A percentile compares a stretch with the other conserved stretches of the same genome.
Conservation (phyloP, 148 eudicot genomes). For the Rhododendron mucronatum region DNA sequence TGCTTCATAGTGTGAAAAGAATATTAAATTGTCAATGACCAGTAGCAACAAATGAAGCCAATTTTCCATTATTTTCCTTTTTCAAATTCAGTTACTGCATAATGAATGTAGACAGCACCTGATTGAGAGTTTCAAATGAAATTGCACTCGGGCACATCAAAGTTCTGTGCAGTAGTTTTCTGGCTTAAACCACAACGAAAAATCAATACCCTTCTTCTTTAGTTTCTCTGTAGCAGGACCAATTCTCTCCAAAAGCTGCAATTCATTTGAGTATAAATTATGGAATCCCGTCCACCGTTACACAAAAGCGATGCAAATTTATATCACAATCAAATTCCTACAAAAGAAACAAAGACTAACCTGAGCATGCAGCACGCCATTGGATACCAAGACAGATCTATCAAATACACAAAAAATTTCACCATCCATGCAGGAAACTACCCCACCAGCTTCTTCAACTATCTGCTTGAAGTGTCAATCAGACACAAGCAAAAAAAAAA, state of each 20-base stretch:
- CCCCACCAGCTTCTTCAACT: constrained; percentile 98
- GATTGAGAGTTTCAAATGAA: constrained; percentile 3
- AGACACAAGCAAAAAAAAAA: not conserved
- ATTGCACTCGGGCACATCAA: constrained; percentile 22
- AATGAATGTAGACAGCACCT: constrained; percentile 12
- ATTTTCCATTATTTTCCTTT: not conserved
- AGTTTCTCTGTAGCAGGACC: constrained; percentile 84
- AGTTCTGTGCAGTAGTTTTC: constrained; percentile 67
- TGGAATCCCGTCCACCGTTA: not conserved
- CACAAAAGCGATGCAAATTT: not conserved
- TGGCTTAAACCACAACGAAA: constrained; percentile 87
- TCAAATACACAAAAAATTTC: constrained; percentile 78
- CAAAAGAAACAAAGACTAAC: constrained; percentile 30
- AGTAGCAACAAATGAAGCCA: not conserved
- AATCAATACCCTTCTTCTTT: constrained; percentile 81
- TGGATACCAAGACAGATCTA: constrained; percentile 92
- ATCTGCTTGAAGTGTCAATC: constrained; percentile 45
- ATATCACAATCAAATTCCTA: not conserved
- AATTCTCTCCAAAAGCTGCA: constrained; percentile 85
- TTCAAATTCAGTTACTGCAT: not conserved
- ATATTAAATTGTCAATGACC: not conserved
- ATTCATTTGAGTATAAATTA: not conserved
- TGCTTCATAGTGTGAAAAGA: not conserved
- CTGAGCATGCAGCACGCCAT: constrained; percentile 70
- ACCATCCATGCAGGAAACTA: constrained; percentile 92